Evolutionary conservation across 805 yeast species (phyloP).

Genomic region (Yarrowia sp.): DNA sequence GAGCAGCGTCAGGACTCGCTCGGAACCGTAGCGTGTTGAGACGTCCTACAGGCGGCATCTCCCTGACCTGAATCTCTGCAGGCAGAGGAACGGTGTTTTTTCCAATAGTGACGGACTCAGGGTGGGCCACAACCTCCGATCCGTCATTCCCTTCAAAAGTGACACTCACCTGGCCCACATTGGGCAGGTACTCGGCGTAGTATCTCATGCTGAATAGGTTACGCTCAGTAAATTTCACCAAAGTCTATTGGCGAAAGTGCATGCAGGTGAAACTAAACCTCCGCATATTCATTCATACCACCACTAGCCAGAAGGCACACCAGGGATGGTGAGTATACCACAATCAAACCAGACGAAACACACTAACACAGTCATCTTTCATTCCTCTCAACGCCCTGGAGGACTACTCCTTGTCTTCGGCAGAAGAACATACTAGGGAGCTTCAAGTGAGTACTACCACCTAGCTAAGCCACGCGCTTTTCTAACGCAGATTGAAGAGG

Average conservation of each 20-base stretch:
- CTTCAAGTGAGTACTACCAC: slow-evolving; percentile 51
- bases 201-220: slow-evolving; percentile 1
- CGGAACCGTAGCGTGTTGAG: neutral
- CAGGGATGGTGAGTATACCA: slow-evolving; percentile 15
- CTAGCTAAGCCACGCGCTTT: neutral
- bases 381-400: slow-evolving; percentile 76
- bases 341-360: too few species aligned
- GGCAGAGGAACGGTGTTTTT: slow-evolving; percentile 7
- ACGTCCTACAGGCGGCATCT: neutral
- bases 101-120: neutral
- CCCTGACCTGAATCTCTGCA: neutral
- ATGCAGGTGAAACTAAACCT: slow-evolving; percentile 15
- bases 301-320: neutral
- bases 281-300: neutral
- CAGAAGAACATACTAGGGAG: slow-evolving; percentile 89
- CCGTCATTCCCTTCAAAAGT: slow-evolving; percentile 28
- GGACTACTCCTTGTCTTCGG: slow-evolving; percentile 64
- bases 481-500: slow-evolving; percentile 59
- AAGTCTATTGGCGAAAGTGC: neutral
- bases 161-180: neutral
- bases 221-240: slow-evolving; percentile 9
- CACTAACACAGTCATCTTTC: slow-evolving; percentile 56
- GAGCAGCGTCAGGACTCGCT: slow-evolving; percentile 2
- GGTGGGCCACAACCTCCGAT: neutral
- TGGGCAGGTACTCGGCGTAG: neutral